Evolutionary conservation across 495 filamentous ascomycete species (phyloP).

Genomic region (Penicillium canescens): DNA sequence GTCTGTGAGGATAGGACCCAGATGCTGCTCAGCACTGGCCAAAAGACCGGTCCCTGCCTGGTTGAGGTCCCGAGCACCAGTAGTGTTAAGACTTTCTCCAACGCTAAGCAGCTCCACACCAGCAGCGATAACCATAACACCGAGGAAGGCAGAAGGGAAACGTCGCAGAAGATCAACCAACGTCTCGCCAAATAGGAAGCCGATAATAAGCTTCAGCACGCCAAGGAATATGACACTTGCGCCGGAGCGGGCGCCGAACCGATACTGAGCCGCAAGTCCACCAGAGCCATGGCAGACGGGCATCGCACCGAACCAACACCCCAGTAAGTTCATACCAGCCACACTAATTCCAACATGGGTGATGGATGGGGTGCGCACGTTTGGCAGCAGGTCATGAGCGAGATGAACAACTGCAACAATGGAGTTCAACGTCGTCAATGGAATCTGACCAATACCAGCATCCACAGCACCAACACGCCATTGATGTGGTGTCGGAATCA

Average conservation of each 20-base stretch:
- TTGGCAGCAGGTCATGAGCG: conserved; percentile 69
- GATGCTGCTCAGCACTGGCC: conserved; percentile 40
- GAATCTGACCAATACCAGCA: conserved; percentile 79
- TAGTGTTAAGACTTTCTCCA: conserved; percentile 76
- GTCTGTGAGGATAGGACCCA: conserved; percentile 48
- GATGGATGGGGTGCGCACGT: conserved; percentile 61
- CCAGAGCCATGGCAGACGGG: conserved; percentile 93
- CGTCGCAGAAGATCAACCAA: conserved; percentile 63
- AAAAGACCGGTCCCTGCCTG: conserved; percentile 29
- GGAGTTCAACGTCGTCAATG: conserved; percentile 88
- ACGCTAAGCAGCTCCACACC: conserved; percentile 84
- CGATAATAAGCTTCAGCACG: conserved; percentile 70
- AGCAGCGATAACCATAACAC: conserved; percentile 85
- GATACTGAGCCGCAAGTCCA: conserved; percentile 83
- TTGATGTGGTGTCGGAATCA: conserved; percentile 44
- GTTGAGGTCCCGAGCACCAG: conserved; percentile 60
- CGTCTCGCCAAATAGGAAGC: conserved; percentile 68
- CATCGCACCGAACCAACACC: conserved; percentile 93
- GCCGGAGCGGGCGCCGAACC: conserved; percentile 88
- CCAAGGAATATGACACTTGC: conserved; percentile 80
- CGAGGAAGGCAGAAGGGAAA: conserved; percentile 74
- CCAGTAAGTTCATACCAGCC: conserved; percentile 75
- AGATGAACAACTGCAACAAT: conserved; percentile 81
- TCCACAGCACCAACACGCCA: conserved; percentile 52
- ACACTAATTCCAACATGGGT: conserved; percentile 80